Evolutionary conservation across 139 green algal species (phyloP).

Genomic region (Chlorella sp.): DNA sequence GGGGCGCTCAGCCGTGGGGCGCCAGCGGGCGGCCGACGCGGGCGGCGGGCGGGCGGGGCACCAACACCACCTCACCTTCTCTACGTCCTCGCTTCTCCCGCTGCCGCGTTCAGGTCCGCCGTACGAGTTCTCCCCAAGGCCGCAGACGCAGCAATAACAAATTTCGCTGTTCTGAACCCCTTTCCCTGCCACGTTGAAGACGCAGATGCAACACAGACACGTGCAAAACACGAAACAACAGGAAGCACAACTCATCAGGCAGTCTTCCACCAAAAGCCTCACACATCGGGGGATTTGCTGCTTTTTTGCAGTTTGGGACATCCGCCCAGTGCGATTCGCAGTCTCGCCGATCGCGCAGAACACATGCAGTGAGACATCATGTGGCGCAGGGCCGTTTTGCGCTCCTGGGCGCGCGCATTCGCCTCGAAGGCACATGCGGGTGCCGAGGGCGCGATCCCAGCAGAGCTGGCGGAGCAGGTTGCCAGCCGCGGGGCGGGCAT

Average conservation of each 20-base stretch:
- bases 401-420: neutral
- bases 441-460: slow-evolving; percentile 6
- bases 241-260: no score
- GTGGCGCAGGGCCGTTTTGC: neutral
- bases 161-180: no score
- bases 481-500: slow-evolving; percentile 14
- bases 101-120: no score
- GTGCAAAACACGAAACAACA: no score
- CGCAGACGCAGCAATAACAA: no score
- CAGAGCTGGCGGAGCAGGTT: slow-evolving; percentile 30
- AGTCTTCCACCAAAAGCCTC: no score
- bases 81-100: no score
- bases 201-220: no score
- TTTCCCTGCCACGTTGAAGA: no score
- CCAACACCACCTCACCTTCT: neutral
- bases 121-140: no score
- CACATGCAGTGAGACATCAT: no score
- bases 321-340: neutral
- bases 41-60: neutral
- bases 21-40: neutral
- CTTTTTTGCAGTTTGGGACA: neutral
- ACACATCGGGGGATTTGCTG: neutral
- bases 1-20: neutral
- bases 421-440: neutral
- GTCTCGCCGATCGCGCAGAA: neutral